Conservation (phyloP, 2,329 filamentous ascomycete species). For the Cladophialophora psammophila region DNA sequence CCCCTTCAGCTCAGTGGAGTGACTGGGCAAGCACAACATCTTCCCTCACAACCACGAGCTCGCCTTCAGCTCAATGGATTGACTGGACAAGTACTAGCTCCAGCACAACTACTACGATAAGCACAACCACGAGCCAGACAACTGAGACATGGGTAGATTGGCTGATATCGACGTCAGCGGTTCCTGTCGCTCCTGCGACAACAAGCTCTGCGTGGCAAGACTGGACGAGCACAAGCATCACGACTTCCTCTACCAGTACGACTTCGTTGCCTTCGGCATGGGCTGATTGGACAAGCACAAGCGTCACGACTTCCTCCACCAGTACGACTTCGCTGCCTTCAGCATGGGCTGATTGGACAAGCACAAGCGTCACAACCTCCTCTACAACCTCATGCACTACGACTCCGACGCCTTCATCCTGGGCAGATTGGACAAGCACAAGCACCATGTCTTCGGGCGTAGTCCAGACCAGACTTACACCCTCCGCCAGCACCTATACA, state of each 20-base stretch:
- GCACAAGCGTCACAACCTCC: background rate
- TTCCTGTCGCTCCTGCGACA: background rate
- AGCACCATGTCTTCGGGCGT: background rate
- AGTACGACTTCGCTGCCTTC: background rate
- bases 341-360: conserved; percentile 5
- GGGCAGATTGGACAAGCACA: conserved; percentile 13
- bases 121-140: background rate
- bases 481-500: background rate
- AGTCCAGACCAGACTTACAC: background rate
- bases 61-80: background rate
- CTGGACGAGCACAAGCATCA: background rate
- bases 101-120: background rate
- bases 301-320: background rate
- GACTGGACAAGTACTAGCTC: background rate
- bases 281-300: conserved; percentile 8
- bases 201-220: conserved; percentile 4
- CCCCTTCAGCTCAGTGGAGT: background rate
- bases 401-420: background rate
- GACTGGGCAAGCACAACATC: conserved; percentile 6
- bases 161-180: background rate
- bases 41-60: conserved; percentile 1
- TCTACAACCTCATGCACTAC: background rate
- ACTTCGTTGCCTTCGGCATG: background rate
- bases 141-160: conserved; percentile 12
- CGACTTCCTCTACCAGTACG: background rate